phyloP scores from a whole-genome alignment of 805 yeast genomes.

The Dipodascus geniculatus region DNA sequence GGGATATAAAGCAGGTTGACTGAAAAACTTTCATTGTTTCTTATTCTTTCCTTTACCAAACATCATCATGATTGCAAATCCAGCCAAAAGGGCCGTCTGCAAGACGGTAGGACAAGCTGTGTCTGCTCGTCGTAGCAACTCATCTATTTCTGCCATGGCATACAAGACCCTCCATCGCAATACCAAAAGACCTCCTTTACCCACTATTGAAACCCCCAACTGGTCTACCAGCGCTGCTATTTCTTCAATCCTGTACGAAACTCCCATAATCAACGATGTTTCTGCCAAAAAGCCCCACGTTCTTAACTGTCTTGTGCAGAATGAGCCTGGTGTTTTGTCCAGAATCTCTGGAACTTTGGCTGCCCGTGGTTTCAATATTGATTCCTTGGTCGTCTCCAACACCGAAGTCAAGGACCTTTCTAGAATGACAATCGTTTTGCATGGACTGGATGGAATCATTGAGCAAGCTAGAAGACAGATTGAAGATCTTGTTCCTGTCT shows the following conservation, averaged over 20 bases:
- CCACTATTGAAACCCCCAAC: slow-evolving; percentile 83
- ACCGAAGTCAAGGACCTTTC: slow-evolving; percentile 93
- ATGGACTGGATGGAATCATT: slow-evolving; percentile 90
- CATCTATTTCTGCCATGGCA: slow-evolving; percentile 85
- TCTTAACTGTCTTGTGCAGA: slow-evolving; percentile 91
- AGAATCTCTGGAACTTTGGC: slow-evolving; percentile 92
- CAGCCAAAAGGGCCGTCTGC: neutral
- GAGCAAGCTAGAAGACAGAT: slow-evolving; percentile 98
- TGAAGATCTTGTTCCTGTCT: slow-evolving; percentile 95
- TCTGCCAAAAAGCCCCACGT: slow-evolving; percentile 73
- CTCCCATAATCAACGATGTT: slow-evolving; percentile 47
- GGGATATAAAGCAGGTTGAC: neutral
- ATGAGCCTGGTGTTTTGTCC: slow-evolving; percentile 96
- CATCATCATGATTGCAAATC: neutral
- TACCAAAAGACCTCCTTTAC: slow-evolving; percentile 78
- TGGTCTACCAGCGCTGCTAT: slow-evolving; percentile 98
- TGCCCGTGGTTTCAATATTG: slow-evolving; percentile 97
- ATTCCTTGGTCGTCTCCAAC: slow-evolving; percentile 90
- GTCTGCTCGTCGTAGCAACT: slow-evolving; percentile 6
- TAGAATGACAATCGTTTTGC: slow-evolving; percentile 90
- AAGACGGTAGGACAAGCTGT: neutral
- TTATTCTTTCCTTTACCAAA: neutral
- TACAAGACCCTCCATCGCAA: slow-evolving; percentile 86
- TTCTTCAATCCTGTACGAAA: slow-evolving; percentile 86
- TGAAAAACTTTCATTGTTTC: neutral